Base-by-base conservation (phyloP, 768 basidiomycete genomes). In the Leccinellum albellum region DNA sequence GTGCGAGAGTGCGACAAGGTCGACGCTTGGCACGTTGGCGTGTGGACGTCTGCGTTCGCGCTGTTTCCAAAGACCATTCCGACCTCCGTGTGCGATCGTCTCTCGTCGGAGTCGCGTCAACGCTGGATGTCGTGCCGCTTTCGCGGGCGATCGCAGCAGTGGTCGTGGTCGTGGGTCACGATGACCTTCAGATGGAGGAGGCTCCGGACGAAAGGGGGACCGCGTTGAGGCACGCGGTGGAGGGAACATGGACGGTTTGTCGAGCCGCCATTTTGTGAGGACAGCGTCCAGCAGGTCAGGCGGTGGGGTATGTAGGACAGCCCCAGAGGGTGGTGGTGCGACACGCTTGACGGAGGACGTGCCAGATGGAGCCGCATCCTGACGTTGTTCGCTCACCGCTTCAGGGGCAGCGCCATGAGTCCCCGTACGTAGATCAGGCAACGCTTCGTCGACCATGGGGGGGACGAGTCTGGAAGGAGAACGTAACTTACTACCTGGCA, bases 141-240 rank as follows among this genome's bases (percentile, higher is more conserved):
- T 64, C 49, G 47, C 52, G 1, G 21, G 31, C 5, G 51, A 31
- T 17, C 4, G n/a, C n/a, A n/a, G 37, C 37, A 2, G 35, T 5
- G 1, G 33, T 23, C 9, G 47, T 55, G 8, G 14, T 9, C 3
- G 50, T n/a, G 40, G 50, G 3, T 29, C 40, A 20, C 10, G n/a
- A 20, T 3, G 8, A 14, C 37, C 28, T 8, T 20, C n/a, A 1
- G 31, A 4, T 10, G 59, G 28, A 29, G 44, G 42, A 37, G 35
- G 35, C 32, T 56, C 61, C 7, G 59, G 51, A 3, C 65, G 57
- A 51, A 70, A 66, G 1, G 65, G 66, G 1, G 66, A 64, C 6
- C 12, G 53, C 9, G 60, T 66, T 45, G 62, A 59, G 15, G 59
- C 50, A 14, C 61, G 60, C 10, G 64, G 68, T 13, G 57, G 42